These are phyloP conservation scores for Beauveria sp. DNA, from an alignment of 2,329 filamentous ascomycete species.

Conservation along the genomic window DNA sequence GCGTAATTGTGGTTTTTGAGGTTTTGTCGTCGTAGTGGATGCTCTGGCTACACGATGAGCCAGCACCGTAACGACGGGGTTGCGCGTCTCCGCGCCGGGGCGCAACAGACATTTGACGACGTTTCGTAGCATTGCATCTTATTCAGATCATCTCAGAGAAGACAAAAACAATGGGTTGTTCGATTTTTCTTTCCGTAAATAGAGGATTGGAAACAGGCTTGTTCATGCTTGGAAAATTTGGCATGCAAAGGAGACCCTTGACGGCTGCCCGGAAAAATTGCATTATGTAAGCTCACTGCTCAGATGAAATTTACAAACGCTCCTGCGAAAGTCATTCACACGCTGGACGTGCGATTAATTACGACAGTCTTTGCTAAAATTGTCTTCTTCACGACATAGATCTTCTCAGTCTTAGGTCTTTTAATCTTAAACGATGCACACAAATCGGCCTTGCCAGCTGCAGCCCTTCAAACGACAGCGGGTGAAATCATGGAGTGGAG, in stretches of 20 bases:
- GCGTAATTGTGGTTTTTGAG: constrained; percentile 50
- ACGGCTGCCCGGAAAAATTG: neutral
- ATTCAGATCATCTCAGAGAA: neutral
- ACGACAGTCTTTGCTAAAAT: neutral
- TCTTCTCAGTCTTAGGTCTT: no score
- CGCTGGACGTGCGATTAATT: neutral
- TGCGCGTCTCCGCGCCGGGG: constrained; percentile 12
- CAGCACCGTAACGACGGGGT: constrained; percentile 5
- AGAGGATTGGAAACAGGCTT: neutral
- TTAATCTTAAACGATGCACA: neutral
- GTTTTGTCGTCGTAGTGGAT: constrained; percentile 3
- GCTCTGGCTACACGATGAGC: constrained; percentile 7
- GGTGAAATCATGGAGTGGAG: constrained; percentile 7
- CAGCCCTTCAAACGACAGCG: constrained; percentile 6
- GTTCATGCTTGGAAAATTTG: neutral
- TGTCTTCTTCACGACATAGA: no score
- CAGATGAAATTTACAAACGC: neutral
- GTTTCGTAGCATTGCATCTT: constrained; percentile 31
- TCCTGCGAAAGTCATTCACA: neutral
- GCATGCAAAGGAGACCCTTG: neutral
- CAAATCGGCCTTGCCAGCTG: neutral
- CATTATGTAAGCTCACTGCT: constrained; percentile 5
- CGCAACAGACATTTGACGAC: constrained; percentile 21
- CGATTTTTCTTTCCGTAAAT: neutral
- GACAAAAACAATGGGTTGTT: neutral